Percentiles rank a stretch among this genome's conserved stretches.
phyloP scores from a whole-genome alignment of 2,329 filamentous ascomycete genomes.

The Botrytis paeoniae region DNA sequence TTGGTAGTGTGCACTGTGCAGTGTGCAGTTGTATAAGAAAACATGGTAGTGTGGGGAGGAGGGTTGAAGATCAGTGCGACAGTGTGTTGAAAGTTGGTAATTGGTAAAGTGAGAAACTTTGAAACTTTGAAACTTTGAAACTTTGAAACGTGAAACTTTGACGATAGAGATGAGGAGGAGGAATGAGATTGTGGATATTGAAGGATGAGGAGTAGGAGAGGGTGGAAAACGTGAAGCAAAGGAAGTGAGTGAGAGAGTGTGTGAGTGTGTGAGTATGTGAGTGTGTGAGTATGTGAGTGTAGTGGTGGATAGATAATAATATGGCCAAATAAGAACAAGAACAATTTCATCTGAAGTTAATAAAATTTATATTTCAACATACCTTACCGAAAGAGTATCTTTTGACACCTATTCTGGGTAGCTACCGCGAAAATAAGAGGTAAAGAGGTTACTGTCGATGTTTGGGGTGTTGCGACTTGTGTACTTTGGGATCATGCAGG shows the following conservation, averaged over 20 bases:
- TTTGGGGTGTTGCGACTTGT: not conserved
- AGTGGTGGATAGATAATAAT: not conserved
- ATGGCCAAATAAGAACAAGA: not conserved
- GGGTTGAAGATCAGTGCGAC: conserved; percentile 14
- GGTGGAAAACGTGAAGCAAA: not conserved
- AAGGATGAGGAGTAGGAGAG: not conserved
- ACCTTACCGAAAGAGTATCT: conserved; percentile 14
- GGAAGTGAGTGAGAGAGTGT: no score
- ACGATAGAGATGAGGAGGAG: not conserved
- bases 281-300: not conserved
- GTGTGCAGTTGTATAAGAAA: not conserved
- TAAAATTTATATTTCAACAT: not conserved
- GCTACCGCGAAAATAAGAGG: not conserved
- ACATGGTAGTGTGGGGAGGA: not conserved
- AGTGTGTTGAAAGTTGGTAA: conserved; percentile 1
- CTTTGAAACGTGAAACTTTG: not conserved
- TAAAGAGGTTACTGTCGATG: not conserved
- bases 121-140: no score
- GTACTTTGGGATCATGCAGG: not conserved
- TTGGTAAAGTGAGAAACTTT: not conserved
- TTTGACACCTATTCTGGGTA: not conserved
- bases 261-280: no score
- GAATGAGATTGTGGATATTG: not conserved
- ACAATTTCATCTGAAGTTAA: not conserved
- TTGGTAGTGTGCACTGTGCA: conserved; percentile 9